A percentile compares a stretch with the other conserved stretches of the same genome.
These are phyloP conservation scores for Pythium chondricola DNA, from an alignment of 352 stramenopile genomes.

Conservation along the genomic window DNA sequence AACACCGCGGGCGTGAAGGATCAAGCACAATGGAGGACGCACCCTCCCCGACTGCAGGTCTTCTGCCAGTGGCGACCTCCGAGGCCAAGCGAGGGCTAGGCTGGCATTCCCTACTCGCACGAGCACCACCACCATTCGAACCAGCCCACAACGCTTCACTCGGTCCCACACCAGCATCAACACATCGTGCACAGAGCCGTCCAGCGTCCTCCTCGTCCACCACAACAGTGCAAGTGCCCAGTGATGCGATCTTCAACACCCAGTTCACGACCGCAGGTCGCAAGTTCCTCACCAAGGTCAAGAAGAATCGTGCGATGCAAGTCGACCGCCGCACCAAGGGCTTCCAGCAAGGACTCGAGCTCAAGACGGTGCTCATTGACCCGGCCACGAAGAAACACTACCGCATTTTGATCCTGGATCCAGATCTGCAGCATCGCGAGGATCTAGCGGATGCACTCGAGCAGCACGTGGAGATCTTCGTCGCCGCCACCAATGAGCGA, in stretches of 20 bases:
- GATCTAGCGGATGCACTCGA: constrained; percentile 59
- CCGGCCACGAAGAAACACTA: constrained; percentile 56
- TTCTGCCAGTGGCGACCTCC: too few relatives aligned
- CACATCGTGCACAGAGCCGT: too few relatives aligned
- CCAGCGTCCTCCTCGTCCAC: constrained; percentile 6
- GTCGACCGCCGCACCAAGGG: constrained; percentile 58
- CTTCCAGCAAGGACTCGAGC: constrained; percentile 46
- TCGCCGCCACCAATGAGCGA: constrained; percentile 54
- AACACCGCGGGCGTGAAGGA: too few relatives aligned
- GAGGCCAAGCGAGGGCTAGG: too few relatives aligned
- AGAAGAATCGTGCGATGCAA: constrained; percentile 74
- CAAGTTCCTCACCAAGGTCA: constrained; percentile 62
- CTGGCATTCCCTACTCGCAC: too few relatives aligned
- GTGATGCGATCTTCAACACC: constrained; percentile 76
- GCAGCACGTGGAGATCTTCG: constrained; percentile 58
- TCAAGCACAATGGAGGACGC: too few relatives aligned
- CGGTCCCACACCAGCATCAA: too few relatives aligned
- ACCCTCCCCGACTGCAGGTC: too few relatives aligned
- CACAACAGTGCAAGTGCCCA: constrained; percentile 17
- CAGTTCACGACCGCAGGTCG: constrained; percentile 66
- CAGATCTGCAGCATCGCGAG: constrained; percentile 54
- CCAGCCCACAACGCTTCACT: too few relatives aligned
- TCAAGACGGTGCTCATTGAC: constrained; percentile 38
- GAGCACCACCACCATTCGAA: too few relatives aligned
- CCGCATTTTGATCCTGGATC: constrained; percentile 56